A percentile compares a stretch with the other conserved stretches of the same genome.
These are phyloP conservation scores for Alternaria sp. DNA, from an alignment of 2,329 filamentous ascomycete species.

Conservation along the genomic window DNA sequence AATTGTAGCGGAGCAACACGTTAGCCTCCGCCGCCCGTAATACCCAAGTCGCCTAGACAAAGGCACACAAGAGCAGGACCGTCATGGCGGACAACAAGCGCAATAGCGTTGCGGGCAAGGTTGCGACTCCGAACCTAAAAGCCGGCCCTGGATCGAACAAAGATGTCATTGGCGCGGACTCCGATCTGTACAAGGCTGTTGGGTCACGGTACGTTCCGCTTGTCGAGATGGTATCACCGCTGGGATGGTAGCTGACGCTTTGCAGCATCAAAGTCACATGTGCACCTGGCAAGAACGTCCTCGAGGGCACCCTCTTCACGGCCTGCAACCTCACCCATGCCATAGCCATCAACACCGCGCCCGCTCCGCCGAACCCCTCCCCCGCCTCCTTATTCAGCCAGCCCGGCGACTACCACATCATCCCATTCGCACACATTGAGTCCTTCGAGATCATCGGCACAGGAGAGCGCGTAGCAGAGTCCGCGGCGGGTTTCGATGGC, in stretches of 20 bases:
- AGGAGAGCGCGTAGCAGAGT: conserved; percentile 42
- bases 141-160: conserved; percentile 48
- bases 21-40: conserved; percentile 7
- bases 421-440: conserved; percentile 65
- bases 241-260: conserved; percentile 17
- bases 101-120: conserved; percentile 60
- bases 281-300: conserved; percentile 56
- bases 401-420: conserved; percentile 65
- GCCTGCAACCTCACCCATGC: conserved; percentile 66
- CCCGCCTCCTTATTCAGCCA: conserved; percentile 47
- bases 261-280: conserved; percentile 65
- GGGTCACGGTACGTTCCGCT: conserved; percentile 62
- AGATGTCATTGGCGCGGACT: conserved; percentile 58
- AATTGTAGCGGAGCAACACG: conserved; percentile 9
- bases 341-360: conserved; percentile 64
- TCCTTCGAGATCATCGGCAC: conserved; percentile 60
- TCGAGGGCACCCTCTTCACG: conserved; percentile 69
- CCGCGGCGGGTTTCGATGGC: conserved; percentile 53
- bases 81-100: conserved; percentile 66
- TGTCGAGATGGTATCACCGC: not conserved
- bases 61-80: conserved; percentile 56
- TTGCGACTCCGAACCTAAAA: conserved; percentile 57
- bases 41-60: conserved; percentile 49
- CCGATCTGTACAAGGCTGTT: conserved; percentile 64
- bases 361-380: conserved; percentile 51